Base-by-base conservation (phyloP, 1,284 basidiomycete genomes). In the Porogramme epimiltina region DNA sequence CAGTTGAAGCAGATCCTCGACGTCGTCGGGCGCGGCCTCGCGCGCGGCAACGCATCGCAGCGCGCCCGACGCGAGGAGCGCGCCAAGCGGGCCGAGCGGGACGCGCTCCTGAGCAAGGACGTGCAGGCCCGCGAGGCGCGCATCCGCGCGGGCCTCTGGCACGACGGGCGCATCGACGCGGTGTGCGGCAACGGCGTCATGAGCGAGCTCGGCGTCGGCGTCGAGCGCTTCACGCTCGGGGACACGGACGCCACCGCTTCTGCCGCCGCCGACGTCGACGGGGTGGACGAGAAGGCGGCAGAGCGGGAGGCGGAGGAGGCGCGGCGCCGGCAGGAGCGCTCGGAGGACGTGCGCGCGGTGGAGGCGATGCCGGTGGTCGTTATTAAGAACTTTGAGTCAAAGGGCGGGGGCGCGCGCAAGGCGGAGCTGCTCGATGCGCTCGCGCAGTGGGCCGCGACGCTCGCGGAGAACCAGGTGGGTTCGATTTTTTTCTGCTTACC, bases 1-100 rank as follows among this genome's bases (percentile, higher is more conserved):
- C 94, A 98, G 69, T 75, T 98, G 34, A 89, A 90, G 59, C 82
- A 90, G 62, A 85, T 98, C 36, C 79, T 99, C n/a, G 84, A 87
- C 48, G 85, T 94, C 9, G 88, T 91, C 15, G 84, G 83, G 3
- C 77, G 73, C 4, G 91, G 88, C 0, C 80, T 98, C 15, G 83
- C 84, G 55, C 73, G 80, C 19, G 85, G 92, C 31, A 81, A 79
- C 45, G 70, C 72, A 2, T 72, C 78, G 0, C 79, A 84, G 56
- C 76, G 77, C n/a, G 70, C 74, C 36, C 65, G 73, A 18, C 74
- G 73, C 22, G 68, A 76, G 49, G 71, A 69, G n/a, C 59, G 72
- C 24, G 61, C 75, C 20, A 66, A 74, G 54, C 61, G 67, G 41
- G 62, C 69, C 23, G 65, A 62, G 50, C 60, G 74, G 19, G 63